Evolutionary conservation across 345 rosid genomes (phyloP).

Genomic region (Triadica sebifera): DNA sequence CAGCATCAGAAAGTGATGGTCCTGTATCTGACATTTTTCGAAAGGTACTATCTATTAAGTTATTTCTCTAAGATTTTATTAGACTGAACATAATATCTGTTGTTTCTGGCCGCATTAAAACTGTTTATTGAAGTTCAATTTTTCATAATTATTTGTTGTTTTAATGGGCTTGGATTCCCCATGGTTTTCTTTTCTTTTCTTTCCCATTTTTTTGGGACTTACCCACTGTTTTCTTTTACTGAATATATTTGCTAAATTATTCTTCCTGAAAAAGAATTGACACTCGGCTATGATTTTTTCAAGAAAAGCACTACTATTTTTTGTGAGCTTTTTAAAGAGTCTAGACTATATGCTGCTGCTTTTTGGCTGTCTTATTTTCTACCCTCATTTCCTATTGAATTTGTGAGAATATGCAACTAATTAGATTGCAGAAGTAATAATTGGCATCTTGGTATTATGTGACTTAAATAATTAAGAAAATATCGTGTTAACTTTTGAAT

Average conservation of each 20-base stretch:
- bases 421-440: not conserved
- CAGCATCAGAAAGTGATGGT: conserved; percentile 85
- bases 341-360: not conserved
- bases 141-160: not conserved
- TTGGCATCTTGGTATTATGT: not conserved
- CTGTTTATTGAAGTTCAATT: not conserved
- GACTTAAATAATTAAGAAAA: not conserved
- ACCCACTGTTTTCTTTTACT: not conserved
- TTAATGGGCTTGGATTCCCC: not conserved
- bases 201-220: not conserved
- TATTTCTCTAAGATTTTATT: conserved; percentile 2
- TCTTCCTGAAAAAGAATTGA: not conserved
- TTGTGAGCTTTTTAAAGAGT: not conserved
- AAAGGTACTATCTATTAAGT: conserved; percentile 45
- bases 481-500: not conserved
- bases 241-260: conserved; percentile 2
- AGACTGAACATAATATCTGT: conserved; percentile 1
- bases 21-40: conserved; percentile 85
- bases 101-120: conserved; percentile 9
- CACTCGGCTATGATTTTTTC: not conserved
- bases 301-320: not conserved
- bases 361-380: not conserved
- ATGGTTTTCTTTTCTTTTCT: not conserved
- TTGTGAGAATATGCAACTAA: not conserved
- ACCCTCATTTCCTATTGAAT: not conserved